Evolutionary conservation across 2,329 filamentous ascomycete genomes (phyloP), one percentile per base, ranked within the genome.

Genomic region (Fusarium avenaceum): DNA sequence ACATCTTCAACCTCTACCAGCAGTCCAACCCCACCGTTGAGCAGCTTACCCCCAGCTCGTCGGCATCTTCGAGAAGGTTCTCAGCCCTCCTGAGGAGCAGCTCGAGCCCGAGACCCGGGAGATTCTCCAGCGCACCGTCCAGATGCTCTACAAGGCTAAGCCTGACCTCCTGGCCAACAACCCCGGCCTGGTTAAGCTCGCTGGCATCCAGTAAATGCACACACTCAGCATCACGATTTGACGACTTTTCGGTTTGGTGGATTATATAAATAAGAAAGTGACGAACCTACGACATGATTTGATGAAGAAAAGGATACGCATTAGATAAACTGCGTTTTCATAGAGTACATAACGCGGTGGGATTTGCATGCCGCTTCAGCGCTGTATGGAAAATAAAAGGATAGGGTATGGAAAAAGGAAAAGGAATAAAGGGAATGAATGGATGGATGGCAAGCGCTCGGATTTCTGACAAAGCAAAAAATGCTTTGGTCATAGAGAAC

Each of bases 1-100:
- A 94, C 88, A 90, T 99, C 75, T 90, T 92, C 79, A 90, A 92
- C 80, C 87, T 98, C 69, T 97, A 94, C 79, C 87, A 91, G 72
- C 83, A 86, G 65, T 86, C 88, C 69, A 90, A 95, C 80, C 82
- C 86, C 14, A 91, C 89, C 3, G 86, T 94, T 46, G 87, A 90
- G 78, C 84, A 87, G 73, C 84, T 93, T 46, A 94, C 92, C 6
- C 88, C 38, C 85, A 88, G 76, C 84, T 96, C 58, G 81, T 93
- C 69, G 85, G 87, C 14, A 80, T 94, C 61, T 92, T 96, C 71
- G 87, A 92, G 76, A 85, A 91, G 74, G 92, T 94, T 19, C 84
- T 95, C 57, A 83, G 85, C 59, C 85, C 88, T 47, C 91, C 92
- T 2, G 86, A 91, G 78, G 91, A 92, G 63, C 92, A 96, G 82